Percentiles rank a stretch among this genome's conserved stretches.
These are phyloP conservation scores for Casuarina glauca DNA, from an alignment of 306 rosid genomes.

Conservation along the genomic window DNA sequence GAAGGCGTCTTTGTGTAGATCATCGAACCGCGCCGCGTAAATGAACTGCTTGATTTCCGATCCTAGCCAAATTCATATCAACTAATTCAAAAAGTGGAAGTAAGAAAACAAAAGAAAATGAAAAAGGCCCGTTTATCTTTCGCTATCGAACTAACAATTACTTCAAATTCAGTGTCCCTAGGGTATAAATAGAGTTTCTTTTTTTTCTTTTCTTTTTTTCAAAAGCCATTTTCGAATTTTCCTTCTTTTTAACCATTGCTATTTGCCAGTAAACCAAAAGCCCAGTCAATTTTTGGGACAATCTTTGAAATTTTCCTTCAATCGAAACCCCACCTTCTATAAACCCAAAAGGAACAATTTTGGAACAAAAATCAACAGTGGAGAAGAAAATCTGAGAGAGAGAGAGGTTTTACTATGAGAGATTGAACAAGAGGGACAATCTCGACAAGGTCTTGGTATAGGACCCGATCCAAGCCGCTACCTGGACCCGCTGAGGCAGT, in stretches of 20 bases:
- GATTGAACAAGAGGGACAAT: conserved; percentile 92
- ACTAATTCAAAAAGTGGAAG: neutral
- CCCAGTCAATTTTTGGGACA: neutral
- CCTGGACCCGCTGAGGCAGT: conserved; percentile 30
- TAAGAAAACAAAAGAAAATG: neutral
- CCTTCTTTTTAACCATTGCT: neutral
- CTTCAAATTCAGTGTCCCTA: neutral
- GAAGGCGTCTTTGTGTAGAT: conserved; percentile 91
- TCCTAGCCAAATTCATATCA: conserved; percentile 55
- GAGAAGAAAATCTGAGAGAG: neutral
- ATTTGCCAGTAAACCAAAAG: neutral
- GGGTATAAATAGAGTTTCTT: neutral
- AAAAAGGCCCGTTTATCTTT: neutral
- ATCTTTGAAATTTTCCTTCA: neutral
- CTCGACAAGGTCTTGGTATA: conserved; percentile 83
- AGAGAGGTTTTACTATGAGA: conserved; percentile 52
- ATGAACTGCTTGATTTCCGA: conserved; percentile 76
- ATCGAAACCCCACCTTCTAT: neutral
- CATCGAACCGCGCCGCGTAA: conserved; percentile 85
- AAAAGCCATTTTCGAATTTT: no score
- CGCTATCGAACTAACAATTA: neutral
- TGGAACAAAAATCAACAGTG: neutral
- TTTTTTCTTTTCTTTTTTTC: neutral
- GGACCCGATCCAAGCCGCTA: conserved; percentile 71
- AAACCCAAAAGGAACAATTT: neutral